phyloP scores from a whole-genome alignment of 202 grass and related monocot genomes.

The Zoysia matrella region DNA sequence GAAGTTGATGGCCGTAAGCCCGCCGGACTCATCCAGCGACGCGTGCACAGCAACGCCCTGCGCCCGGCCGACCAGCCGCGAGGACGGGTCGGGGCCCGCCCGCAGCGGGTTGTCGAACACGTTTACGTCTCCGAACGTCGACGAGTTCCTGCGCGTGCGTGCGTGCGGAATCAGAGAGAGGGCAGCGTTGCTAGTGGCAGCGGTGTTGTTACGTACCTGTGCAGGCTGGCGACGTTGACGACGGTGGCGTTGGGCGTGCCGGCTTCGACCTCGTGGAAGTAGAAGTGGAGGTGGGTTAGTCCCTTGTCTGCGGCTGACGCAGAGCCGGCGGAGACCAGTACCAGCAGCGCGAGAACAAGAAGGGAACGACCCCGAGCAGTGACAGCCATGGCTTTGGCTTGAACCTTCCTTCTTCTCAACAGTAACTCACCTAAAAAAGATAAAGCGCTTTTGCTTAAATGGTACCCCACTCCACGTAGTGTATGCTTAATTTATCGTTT shows the following conservation, averaged over 20 bases:
- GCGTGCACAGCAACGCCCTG: constrained; percentile 57
- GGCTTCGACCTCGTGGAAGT: constrained; percentile 63
- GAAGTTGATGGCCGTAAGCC: constrained; percentile 50
- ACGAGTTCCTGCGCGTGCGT: constrained; percentile 34
- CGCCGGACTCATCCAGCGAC: constrained; percentile 53
- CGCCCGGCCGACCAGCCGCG: constrained; percentile 57
- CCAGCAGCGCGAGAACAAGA: neutral
- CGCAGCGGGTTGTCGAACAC: constrained; percentile 66
- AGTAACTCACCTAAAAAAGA: too few relatives aligned
- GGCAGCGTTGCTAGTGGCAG: too few relatives aligned
- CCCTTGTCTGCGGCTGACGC: neutral
- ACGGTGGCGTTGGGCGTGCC: constrained; percentile 62
- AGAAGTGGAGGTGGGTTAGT: constrained; percentile 66
- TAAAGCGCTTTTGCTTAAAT: too few relatives aligned
- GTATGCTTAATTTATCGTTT: neutral
- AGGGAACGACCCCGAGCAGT: neutral
- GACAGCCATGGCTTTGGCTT: neutral
- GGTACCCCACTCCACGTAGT: too few relatives aligned
- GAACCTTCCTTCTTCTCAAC: too few relatives aligned
- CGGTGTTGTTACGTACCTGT: constrained; percentile 12
- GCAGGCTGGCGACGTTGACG: constrained; percentile 50
- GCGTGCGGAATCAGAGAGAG: too few relatives aligned
- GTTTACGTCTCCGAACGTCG: constrained; percentile 65
- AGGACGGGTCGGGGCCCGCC: constrained; percentile 52
- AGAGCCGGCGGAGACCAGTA: neutral